Evolutionary conservation across 345 rosid genomes (phyloP), one percentile per base, ranked within the genome.

Genomic region (Eucalyptus melliodora): DNA sequence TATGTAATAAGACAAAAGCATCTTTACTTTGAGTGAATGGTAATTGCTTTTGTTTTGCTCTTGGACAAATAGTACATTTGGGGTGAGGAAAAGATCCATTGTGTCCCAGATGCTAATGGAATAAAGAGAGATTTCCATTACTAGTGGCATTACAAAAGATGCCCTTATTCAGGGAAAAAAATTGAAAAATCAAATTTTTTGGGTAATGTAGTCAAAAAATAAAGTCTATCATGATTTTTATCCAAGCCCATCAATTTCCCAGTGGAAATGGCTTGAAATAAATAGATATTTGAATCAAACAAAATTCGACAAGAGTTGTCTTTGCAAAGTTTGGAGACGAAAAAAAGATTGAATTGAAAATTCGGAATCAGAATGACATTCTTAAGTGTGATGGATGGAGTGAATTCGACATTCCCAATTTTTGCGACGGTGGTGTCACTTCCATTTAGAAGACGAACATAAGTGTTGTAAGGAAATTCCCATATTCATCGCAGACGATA

Each of bases 31-130:
- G 2, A 53, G 42, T 30, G 34, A 87, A 87, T 16, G 88, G 30
- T 19, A 50, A 37, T 0, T 0, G 1, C 2, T 9, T 9, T 23
- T 50, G 9, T n/a, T 87, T 55, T 8, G 69, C 67, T 50, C 7
- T 3, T 24, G 50, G 69, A 56, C 21, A 87, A n/a, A 87, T 56
- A 31, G 17, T 26, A 8, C 88, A 87, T 56, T 24, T 59, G 13
- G n/a, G 65, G 12, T 59, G n/a, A 59, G n/a, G n/a, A 59, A 26
- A 59, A 59, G 30, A 59, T 23, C 7, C 65, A 59, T 14, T 0
- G 3, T 11, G 1, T 8, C 65, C 14, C 2, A 11, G 1, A 59
- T 1, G 1, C 12, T 24, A 11, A 59, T 5, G 65, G 21, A 19
- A 59, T 59, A 59, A 59, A 4, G 27, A 56, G 62, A 59, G 30